Base-by-base conservation (phyloP, 2,329 filamentous ascomycete genomes). In the Penicillium digitatum region DNA sequence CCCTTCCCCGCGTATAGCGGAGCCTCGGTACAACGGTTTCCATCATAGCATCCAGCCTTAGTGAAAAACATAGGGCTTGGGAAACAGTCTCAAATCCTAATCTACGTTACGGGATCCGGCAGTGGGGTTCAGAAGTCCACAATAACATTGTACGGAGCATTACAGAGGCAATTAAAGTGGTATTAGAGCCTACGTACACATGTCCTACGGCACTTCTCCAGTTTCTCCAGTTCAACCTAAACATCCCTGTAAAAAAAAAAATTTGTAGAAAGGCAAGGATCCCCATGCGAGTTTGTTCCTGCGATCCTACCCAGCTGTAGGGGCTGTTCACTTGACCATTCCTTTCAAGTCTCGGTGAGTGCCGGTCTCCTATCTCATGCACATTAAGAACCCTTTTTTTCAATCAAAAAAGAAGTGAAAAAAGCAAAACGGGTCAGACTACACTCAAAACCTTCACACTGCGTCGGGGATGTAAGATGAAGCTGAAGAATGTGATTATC, bases 11-110 rank as follows among this genome's bases (percentile, higher is more conserved):
- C 40, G 43, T 16, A 48, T 20, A 54, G 52, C 52, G 52, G 52
- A 54, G 52, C 52, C 52, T 51, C 52, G 52, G 52, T 49, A 20
- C 43, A 58, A 60, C 52, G 58, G 55, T 52, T 58, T 59, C 40
- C 22, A 38, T 48, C 44, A 42, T 22, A 38, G 22, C 6, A 18
- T 39, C 40, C 34, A 27, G 42, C 49, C 49, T 24, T n/a, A 39
- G 24, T 40, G 26, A 31, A 22, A 24, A 48, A 35, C 4, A 29
- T 54, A 51, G 52, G 52, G 52, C 52, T 51, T 44, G 29, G 45
- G n/a, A 35, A 35, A 55, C 27, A 31, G 49, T 38, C 14, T 26
- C 18, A 42, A 46, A 54, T 54, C 52, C 24, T 20, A 49, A 48
- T 54, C 51, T 54, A 49, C 37, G 37, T 43, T 27, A 42, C 48